Percentiles rank a stretch among this genome's conserved stretches.
phyloP scores from a whole-genome alignment of 768 basidiomycete genomes.

The Cyclocybe cylindracea region DNA sequence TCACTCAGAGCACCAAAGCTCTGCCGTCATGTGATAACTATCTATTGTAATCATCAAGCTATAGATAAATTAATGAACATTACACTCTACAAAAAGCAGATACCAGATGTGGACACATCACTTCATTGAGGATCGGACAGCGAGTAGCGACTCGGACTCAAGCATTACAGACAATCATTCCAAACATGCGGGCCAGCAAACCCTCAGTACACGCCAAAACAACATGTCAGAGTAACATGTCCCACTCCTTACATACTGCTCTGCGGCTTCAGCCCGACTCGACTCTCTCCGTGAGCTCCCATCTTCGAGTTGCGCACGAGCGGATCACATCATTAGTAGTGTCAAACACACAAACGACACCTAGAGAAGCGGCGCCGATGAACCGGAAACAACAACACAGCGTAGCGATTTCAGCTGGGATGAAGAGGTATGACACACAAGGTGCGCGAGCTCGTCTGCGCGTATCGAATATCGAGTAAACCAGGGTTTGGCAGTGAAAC shows the following conservation, averaged over 20 bases:
- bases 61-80: neutral
- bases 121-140: constrained; percentile 4
- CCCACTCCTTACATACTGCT: constrained; percentile 58
- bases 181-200: constrained; percentile 39
- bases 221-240: neutral
- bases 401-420: constrained; percentile 69
- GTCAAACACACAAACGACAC: too few relatives aligned
- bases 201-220: neutral
- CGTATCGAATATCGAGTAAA: neutral
- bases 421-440: constrained; percentile 75
- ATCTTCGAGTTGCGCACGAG: constrained; percentile 60
- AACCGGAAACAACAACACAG: constrained; percentile 80
- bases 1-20: too few relatives aligned
- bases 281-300: constrained; percentile 63
- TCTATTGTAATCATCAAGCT: neutral
- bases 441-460: constrained; percentile 67
- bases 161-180: constrained; percentile 66
- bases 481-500: neutral
- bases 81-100: neutral
- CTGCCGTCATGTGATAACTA: too few relatives aligned
- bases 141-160: constrained; percentile 46
- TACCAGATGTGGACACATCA: neutral
- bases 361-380: constrained; percentile 72
- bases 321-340: constrained; percentile 78
- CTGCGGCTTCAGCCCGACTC: constrained; percentile 58